These are phyloP conservation scores for Rhizophora mangle DNA, from an alignment of 345 rosid species.

Conservation along the genomic window DNA sequence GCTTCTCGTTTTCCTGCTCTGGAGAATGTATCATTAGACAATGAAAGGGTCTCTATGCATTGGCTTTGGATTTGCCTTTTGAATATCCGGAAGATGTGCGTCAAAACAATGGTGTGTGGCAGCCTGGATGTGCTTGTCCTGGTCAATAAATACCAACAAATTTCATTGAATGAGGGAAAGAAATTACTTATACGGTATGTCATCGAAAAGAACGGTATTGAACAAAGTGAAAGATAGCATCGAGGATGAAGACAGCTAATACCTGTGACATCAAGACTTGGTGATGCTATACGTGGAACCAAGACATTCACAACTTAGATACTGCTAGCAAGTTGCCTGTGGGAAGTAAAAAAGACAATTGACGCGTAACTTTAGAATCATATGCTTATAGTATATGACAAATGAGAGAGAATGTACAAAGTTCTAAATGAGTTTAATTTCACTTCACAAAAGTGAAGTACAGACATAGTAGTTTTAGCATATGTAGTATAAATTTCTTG, in stretches of 20 bases:
- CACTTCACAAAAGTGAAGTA: no score
- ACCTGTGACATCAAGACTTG: conserved; percentile 28
- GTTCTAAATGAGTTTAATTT: no score
- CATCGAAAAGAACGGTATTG: conserved; percentile 25
- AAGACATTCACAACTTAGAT: conserved; percentile 8
- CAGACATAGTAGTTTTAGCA: no score
- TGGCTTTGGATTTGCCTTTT: background rate
- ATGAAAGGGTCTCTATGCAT: conserved; percentile 28
- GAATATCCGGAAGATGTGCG: background rate
- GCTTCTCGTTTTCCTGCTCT: background rate
- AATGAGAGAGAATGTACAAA: no score
- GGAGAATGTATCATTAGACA: conserved; percentile 13
- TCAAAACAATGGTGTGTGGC: background rate
- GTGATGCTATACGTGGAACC: conserved; percentile 14
- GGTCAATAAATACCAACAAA: conserved; percentile 1
- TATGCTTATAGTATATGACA: no score
- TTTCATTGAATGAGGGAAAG: background rate
- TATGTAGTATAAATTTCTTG: no score
- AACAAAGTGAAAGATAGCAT: conserved; percentile 22
- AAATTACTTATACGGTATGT: background rate
- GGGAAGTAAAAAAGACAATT: background rate
- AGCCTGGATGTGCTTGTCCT: background rate
- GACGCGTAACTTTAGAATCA: no score
- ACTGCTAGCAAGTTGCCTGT: conserved; percentile 9
- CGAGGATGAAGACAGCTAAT: conserved; percentile 37